phyloP scores from a whole-genome alignment of 495 filamentous ascomycete genomes.

The Venustampulla echinocandica region DNA sequence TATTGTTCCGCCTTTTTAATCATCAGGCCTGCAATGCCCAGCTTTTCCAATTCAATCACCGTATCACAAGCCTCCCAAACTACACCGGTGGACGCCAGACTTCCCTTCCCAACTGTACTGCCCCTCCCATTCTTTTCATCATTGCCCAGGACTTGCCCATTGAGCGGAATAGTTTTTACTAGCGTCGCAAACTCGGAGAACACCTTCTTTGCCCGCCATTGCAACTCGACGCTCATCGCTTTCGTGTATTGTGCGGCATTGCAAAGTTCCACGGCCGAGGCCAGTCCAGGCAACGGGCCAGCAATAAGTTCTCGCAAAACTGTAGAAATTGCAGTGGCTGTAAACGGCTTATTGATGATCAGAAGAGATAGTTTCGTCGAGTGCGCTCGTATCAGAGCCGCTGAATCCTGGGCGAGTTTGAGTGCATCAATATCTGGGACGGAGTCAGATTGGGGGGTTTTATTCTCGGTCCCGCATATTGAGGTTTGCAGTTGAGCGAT shows the following conservation, averaged over 20 bases:
- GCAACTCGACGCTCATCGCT: slow-evolving; percentile 47
- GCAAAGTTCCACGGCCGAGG: slow-evolving; percentile 58
- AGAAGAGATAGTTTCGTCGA: slow-evolving; percentile 80
- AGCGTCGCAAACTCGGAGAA: slow-evolving; percentile 38
- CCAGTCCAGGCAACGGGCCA: slow-evolving; percentile 59
- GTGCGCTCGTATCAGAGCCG: slow-evolving; percentile 65
- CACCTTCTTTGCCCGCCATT: slow-evolving; percentile 35
- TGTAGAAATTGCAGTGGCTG: slow-evolving; percentile 58
- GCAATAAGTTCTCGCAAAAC: slow-evolving; percentile 58
- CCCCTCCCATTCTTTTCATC: slow-evolving; percentile 34
- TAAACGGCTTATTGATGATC: slow-evolving; percentile 76
- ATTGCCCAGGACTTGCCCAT: slow-evolving; percentile 36
- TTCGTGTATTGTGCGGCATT: slow-evolving; percentile 47
- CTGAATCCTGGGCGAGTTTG: slow-evolving; percentile 54
- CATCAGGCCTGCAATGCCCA: slow-evolving; percentile 57
- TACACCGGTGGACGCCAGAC: slow-evolving; percentile 48
- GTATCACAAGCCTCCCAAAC: slow-evolving; percentile 69
- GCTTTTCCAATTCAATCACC: slow-evolving; percentile 47
- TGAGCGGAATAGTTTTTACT: slow-evolving; percentile 34
- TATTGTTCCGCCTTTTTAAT: slow-evolving; percentile 55
- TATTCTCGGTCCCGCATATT: slow-evolving; percentile 17
- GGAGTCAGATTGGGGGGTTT: background rate
- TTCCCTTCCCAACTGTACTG: slow-evolving; percentile 36
- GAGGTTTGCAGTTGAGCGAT: slow-evolving; percentile 23
- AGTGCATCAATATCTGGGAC: slow-evolving; percentile 37